Evolutionary conservation across 169 alveolate species (phyloP).

Genomic region (Eimeria tenella): DNA sequence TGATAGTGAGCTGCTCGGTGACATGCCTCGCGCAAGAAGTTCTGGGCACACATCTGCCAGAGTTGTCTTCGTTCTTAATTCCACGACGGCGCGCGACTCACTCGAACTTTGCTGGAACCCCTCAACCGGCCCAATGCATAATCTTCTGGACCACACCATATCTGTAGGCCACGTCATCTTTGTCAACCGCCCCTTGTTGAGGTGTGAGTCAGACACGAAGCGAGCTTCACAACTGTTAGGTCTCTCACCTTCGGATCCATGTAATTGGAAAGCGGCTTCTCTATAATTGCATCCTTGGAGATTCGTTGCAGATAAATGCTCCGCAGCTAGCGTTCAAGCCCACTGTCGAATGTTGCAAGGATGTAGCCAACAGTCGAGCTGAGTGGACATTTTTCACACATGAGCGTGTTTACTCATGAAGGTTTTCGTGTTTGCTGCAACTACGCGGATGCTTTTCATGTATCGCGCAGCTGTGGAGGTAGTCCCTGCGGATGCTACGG

Average conservation of each 20-base stretch:
- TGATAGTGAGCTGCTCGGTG: no score
- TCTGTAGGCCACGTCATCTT: conserved; percentile 56
- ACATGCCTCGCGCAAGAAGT: not conserved
- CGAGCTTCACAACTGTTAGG: no score
- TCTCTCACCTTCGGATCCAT: no score
- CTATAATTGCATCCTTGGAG: no score
- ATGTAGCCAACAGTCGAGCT: no score
- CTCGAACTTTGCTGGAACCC: conserved; percentile 64
- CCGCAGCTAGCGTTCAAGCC: no score
- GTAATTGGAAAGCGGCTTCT: no score
- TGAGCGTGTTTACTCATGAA: no score
- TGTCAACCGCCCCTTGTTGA: not conserved
- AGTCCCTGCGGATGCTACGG: not conserved
- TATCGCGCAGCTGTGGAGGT: conserved; percentile 1
- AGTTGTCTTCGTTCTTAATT: not conserved
- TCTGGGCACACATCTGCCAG: conserved; percentile 14
- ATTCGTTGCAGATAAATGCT: no score
- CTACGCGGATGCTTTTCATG: not conserved
- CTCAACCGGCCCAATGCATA: conserved; percentile 10
- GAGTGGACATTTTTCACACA: no score
- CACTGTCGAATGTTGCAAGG: no score
- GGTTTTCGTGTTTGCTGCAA: not conserved
- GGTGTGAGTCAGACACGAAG: not conserved
- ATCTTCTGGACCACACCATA: conserved; percentile 57
- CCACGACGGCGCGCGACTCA: not conserved